Evolutionary conservation across 1,284 basidiomycete genomes (phyloP).

Genomic region (Trametes pubescens): DNA sequence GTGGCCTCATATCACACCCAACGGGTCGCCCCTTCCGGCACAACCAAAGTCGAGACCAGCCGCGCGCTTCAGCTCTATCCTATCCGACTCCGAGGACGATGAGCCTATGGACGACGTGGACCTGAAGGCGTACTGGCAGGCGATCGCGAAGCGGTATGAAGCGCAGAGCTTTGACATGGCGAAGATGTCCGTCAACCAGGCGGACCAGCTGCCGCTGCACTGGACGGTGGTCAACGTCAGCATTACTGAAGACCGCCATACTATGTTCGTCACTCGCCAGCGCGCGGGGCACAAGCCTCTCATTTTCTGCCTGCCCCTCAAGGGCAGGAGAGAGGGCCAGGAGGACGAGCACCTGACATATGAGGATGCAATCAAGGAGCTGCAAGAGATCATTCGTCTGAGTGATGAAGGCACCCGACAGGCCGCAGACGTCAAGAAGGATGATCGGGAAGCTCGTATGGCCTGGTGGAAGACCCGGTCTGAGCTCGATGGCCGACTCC

Average conservation of each 20-base stretch:
- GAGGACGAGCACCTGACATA: constrained; percentile 84
- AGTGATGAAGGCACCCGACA: constrained; percentile 83
- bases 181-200: constrained; percentile 48
- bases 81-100: constrained; percentile 49
- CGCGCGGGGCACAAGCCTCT: constrained; percentile 70
- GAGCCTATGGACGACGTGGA: constrained; percentile 45
- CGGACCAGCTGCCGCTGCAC: constrained; percentile 67
- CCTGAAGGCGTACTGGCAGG: constrained; percentile 68
- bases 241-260: constrained; percentile 83
- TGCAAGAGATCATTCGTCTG: constrained; percentile 79
- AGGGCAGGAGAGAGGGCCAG: constrained; percentile 79
- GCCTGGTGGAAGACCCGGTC: constrained; percentile 89
- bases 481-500: constrained; percentile 80
- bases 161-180: constrained; percentile 52
- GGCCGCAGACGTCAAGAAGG: constrained; percentile 74
- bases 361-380: constrained; percentile 76
- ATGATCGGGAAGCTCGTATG: constrained; percentile 68
- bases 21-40: constrained; percentile 50
- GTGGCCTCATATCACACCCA: constrained; percentile 67
- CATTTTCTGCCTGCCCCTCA: constrained; percentile 90
- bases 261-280: constrained; percentile 87
- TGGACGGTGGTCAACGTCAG: constrained; percentile 92
- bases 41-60: constrained; percentile 26
- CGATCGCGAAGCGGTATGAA: constrained; percentile 62
- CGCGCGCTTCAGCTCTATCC: constrained; percentile 31